phyloP scores from a whole-genome alignment of 1,284 basidiomycete species.

The Heterobasidion annosum region DNA sequence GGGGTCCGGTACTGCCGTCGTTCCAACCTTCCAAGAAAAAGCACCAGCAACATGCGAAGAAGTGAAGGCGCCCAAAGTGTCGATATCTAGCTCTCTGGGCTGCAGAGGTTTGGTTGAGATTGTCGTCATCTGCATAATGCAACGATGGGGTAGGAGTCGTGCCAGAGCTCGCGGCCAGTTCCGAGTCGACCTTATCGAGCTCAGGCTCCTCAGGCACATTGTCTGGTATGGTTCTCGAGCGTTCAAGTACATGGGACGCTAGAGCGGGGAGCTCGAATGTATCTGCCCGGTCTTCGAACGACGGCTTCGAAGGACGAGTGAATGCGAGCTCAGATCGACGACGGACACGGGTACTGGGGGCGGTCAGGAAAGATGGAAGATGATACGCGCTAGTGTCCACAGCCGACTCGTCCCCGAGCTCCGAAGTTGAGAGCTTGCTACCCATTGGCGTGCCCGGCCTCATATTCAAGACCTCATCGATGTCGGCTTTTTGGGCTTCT shows the following conservation, averaged over 20 bases:
- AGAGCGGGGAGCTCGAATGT: constrained; percentile 3
- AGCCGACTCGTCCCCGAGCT: constrained; percentile 6
- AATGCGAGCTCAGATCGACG: constrained; percentile 15
- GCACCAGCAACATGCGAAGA: constrained; percentile 28
- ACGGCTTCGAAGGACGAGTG: constrained; percentile 7
- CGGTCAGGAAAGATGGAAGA: constrained; percentile 10
- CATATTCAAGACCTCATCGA: neutral
- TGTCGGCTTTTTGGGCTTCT: neutral
- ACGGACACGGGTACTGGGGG: constrained; percentile 13
- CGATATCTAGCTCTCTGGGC: constrained; percentile 1
- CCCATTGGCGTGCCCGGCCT: too few relatives aligned
- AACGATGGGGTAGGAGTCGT: constrained; percentile 1
- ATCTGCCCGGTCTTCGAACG: neutral
- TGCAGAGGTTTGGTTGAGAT: neutral
- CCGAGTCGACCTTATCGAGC: neutral
- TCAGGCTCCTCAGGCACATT: neutral
- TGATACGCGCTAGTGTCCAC: constrained; percentile 11
- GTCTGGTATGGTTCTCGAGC: neutral
- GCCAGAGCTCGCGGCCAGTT: neutral
- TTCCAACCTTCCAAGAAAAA: constrained; percentile 49
- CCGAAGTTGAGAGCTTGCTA: too few relatives aligned
- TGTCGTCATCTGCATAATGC: neutral
- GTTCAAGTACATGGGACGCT: neutral
- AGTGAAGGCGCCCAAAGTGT: constrained; percentile 16
- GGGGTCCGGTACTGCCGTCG: constrained; percentile 52